Base-by-base conservation (phyloP, 2,329 filamentous ascomycete genomes). In the Plenodomus biglobosus region DNA sequence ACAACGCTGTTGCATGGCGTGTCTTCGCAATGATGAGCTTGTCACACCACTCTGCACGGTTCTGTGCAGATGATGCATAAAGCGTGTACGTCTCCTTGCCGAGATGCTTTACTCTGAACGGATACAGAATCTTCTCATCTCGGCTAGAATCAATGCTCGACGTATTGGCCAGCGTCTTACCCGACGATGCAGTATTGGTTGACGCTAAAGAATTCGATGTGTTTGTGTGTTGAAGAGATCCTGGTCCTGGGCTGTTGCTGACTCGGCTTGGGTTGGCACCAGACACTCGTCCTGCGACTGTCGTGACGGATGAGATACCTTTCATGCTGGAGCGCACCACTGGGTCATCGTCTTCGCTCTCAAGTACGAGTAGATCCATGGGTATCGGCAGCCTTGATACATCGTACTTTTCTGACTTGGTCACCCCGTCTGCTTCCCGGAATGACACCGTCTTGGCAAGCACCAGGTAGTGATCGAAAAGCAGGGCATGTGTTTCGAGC, bases 381-480 rank as follows among this genome's bases (percentile, higher is more conserved):
- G 94, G 94, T 55, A 99, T 96, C 6, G 88, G 90, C 77, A 95
- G 80, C 71, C 95, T 92, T 1, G 92, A 96, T 24, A 99, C 92
- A 70, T 99, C 94, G 61, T 94, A 99, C 56, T 80, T 79, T 63
- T 87, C 85, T 61, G 89, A 90, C 73, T 87, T 94, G 44, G 86
- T 81, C n/a, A 82, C 82, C 40, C 82, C 83, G 38, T 84, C 80
- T 38, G 85, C 83, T 62, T 91, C 90, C 38, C 85, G 78, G 10
- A 81, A 78, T 3, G 85, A 79, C 7, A 90, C 80, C 5, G 78
- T 79, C 76, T 99, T 99, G 34, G 94, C 88, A 38, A 99, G 76
- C 27, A 99, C 92, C 32, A 99, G 80, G 70, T 96, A 99, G 73
- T 99, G 92, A 64, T 99, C 95, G 66, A 99, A 97, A 0, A 99